These are phyloP conservation scores for Microbotryum lychnidis-dioicae DNA, from an alignment of 1,284 basidiomycete genomes.

Conservation along the genomic window DNA sequence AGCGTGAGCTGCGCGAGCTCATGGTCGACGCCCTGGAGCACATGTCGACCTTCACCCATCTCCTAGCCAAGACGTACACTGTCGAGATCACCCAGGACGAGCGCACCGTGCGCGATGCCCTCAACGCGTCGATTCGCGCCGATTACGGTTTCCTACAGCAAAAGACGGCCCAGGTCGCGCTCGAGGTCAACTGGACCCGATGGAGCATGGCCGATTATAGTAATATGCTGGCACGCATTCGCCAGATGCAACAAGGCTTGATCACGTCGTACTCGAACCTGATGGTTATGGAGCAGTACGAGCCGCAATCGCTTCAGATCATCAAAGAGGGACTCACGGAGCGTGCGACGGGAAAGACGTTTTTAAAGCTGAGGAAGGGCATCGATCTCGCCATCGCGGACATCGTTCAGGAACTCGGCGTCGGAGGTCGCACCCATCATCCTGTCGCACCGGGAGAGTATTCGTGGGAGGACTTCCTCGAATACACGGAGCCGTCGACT, in stretches of 20 bases:
- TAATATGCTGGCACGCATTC: conserved; percentile 34
- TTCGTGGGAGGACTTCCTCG: conserved; percentile 10
- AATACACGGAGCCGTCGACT: not conserved
- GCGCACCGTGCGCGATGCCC: conserved; percentile 35
- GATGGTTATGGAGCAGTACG: conserved; percentile 16
- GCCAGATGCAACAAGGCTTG: conserved; percentile 38
- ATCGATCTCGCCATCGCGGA: conserved; percentile 19
- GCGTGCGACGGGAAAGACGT: not conserved
- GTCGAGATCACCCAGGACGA: conserved; percentile 40
- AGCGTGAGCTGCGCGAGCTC: conserved; percentile 39
- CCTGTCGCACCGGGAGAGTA: conserved; percentile 3
- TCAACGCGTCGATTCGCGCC: conserved; percentile 38
- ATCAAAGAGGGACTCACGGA: conserved; percentile 5
- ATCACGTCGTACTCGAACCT: conserved; percentile 39
- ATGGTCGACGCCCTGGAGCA: conserved; percentile 40
- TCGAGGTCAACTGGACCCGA: conserved; percentile 40
- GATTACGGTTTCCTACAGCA: conserved; percentile 39
- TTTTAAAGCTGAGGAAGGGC: conserved; percentile 10
- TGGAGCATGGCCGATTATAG: conserved; percentile 39
- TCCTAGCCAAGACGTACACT: conserved; percentile 39
- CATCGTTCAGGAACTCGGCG: conserved; percentile 14
- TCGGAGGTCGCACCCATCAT: not conserved
- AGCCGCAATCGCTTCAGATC: conserved; percentile 10
- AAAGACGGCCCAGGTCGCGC: conserved; percentile 16
- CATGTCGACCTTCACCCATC: conserved; percentile 33